Evolutionary conservation across 306 rosid species (phyloP).

Genomic region (Cercis canadensis): DNA sequence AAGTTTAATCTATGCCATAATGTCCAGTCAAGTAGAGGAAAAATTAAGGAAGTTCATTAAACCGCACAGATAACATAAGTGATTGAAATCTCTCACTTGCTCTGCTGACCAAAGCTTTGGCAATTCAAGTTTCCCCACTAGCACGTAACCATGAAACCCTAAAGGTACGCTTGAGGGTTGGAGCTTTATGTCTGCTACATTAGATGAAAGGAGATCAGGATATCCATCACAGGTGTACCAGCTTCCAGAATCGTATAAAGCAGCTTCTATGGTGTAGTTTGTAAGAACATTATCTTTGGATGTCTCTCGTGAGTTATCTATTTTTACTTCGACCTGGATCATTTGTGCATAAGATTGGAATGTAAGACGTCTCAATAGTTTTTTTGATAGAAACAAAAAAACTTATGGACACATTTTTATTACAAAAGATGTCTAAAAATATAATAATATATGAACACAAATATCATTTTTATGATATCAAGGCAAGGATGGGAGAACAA

Average conservation of each 20-base stretch:
- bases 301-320: constrained; percentile 72
- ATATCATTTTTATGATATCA: constrained; percentile 5
- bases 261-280: constrained; percentile 71
- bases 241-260: constrained; percentile 63
- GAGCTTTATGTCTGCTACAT: constrained; percentile 66
- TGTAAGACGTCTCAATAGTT: constrained; percentile 5
- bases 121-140: constrained; percentile 65
- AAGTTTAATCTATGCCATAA: background rate
- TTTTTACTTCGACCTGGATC: constrained; percentile 83
- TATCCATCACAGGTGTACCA: constrained; percentile 61
- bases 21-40: background rate
- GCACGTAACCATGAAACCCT: constrained; percentile 76
- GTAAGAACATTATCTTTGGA: constrained; percentile 63
- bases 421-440: background rate
- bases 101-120: constrained; percentile 98
- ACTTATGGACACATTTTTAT: too few relatives aligned
- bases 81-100: constrained; percentile 58
- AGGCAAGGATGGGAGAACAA: constrained; percentile 5
- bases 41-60: constrained; percentile 9
- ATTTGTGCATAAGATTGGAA: constrained; percentile 31
- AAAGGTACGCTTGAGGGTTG: constrained; percentile 45
- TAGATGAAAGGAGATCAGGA: constrained; percentile 69
- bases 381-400: too few relatives aligned
- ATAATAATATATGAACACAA: constrained; percentile 24
- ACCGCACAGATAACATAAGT: constrained; percentile 17